Evolutionary conservation across 225 moss, liverwort and hornwort genomes (phyloP).

Genomic region (Bryoerythrophyllum caledonicum): DNA sequence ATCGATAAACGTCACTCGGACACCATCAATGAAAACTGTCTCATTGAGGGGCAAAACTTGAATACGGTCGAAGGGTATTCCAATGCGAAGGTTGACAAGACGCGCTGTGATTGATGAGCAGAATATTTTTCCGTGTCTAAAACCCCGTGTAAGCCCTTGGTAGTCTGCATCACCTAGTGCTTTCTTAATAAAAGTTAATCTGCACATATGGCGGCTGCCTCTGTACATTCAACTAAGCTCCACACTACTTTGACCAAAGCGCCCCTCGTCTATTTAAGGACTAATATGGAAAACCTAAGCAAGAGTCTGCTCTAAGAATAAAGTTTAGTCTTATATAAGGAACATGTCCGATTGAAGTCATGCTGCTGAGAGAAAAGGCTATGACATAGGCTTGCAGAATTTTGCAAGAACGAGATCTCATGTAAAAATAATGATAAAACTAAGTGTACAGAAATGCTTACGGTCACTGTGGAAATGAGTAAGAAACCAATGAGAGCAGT

Average conservation of each 20-base stretch:
- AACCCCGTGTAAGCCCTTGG: conserved; percentile 87
- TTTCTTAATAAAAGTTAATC: conserved; percentile 22
- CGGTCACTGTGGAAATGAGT: conserved; percentile 98
- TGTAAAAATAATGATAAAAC: background rate
- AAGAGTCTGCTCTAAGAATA: conserved; percentile 4
- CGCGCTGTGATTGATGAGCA: conserved; percentile 89
- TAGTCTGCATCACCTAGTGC: conserved; percentile 68
- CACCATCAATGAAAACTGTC: conserved; percentile 70
- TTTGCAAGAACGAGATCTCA: background rate
- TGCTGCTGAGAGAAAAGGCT: conserved; percentile 8
- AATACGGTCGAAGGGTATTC: conserved; percentile 71
- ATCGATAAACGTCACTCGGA: conserved; percentile 92
- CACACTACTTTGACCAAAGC: background rate
- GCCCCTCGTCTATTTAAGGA: conserved; percentile 1
- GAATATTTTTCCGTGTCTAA: conserved; percentile 85
- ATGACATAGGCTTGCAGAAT: conserved; percentile 6
- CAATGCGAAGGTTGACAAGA: conserved; percentile 79
- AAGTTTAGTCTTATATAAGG: conserved; percentile 6
- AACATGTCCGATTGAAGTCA: background rate
- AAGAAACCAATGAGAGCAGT: conserved; percentile 91
- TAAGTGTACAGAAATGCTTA: conserved; percentile 53
- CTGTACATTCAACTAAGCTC: conserved; percentile 9
- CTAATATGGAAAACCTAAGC: background rate
- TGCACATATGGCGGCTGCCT: conserved; percentile 17
- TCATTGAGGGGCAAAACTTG: conserved; percentile 79